Conservation (phyloP, 768 basidiomycete species). For the Lentinula guzmanii region DNA sequence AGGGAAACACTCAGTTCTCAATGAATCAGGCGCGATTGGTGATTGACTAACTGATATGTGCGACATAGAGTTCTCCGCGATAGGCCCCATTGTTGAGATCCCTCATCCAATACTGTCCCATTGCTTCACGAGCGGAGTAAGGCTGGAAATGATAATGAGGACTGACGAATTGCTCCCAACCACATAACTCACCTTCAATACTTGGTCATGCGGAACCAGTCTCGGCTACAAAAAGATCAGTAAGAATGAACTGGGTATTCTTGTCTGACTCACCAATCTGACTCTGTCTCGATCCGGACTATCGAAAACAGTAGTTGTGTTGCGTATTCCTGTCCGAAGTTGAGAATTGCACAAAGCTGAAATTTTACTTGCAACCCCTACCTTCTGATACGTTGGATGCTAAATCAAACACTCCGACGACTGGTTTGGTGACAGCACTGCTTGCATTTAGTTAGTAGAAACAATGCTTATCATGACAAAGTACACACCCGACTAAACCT, state of each 20-base stretch:
- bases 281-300: constrained; percentile 83
- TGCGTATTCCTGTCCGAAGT: constrained; percentile 70
- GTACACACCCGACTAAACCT: constrained; percentile 81
- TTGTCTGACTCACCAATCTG: constrained; percentile 50
- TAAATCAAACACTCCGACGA: constrained; percentile 93
- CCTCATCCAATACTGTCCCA: constrained; percentile 96
- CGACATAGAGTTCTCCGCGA: constrained; percentile 80
- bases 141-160: constrained; percentile 41
- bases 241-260: neutral
- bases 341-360: neutral
- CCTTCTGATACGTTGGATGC: constrained; percentile 94
- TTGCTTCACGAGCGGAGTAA: constrained; percentile 83
- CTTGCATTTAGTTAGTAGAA: neutral
- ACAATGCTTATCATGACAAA: neutral
- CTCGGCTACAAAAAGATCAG: constrained; percentile 52
- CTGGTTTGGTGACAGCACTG: constrained; percentile 93
- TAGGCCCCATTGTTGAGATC: constrained; percentile 88
- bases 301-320: constrained; percentile 98
- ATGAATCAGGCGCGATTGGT: neutral
- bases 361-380: constrained; percentile 17
- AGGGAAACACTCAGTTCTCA: neutral
- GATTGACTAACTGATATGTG: constrained; percentile 71
- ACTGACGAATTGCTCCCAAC: neutral
- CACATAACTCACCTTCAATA: constrained; percentile 55
- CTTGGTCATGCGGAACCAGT: constrained; percentile 80